Base-by-base conservation (phyloP, 352 stramenopile species). In the Pythium brassicae region DNA sequence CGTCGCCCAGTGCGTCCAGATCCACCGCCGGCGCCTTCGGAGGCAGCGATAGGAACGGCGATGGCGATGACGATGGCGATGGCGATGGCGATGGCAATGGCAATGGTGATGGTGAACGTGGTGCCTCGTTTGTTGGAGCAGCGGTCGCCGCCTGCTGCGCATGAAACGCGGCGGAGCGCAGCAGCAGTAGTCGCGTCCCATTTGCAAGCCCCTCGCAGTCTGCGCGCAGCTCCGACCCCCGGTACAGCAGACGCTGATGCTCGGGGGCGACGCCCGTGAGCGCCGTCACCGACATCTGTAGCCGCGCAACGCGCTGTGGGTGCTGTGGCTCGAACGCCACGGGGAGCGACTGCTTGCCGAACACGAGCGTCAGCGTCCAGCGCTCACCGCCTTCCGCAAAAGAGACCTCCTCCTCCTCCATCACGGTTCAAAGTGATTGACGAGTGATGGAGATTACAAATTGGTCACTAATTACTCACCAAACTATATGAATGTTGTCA, bases 161-260 rank as follows among this genome's bases (percentile, higher is more conserved):
- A 52, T 81, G 56, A 40, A 66, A 77, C 8, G 49, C 35, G 40
- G 62, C 59, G 62, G 72, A 83, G 17, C 65, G 45, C 15, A 86
- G 60, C 47, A 86, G 35, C 34, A 86, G 59, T 37, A n/a, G 22
- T 9, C 8, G 26, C 19, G 7, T 6, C 7, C 17, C 17, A 12
- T 43, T 43, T 29, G 10, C 45, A 35, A 46, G 70, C 65, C 19
- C 27, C 22, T 43, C 35, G 4, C 48, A 60, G 32, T 58, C 60
- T 4, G 59, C 32, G 2, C 34, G 59, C 20, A 89, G 61, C 47
- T 78, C 64, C 43, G 71, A 69, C n/a, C 78, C 78, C 29, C 67
- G 73, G 20, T 74, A 69, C 25, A 89, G 47, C 15, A 89, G 69
- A 23, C 78, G 78, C 61, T 89, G 78, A 47, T 80, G 71, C 43